phyloP scores from a whole-genome alignment of 768 basidiomycete species.

The Naematelia aurantialba region DNA sequence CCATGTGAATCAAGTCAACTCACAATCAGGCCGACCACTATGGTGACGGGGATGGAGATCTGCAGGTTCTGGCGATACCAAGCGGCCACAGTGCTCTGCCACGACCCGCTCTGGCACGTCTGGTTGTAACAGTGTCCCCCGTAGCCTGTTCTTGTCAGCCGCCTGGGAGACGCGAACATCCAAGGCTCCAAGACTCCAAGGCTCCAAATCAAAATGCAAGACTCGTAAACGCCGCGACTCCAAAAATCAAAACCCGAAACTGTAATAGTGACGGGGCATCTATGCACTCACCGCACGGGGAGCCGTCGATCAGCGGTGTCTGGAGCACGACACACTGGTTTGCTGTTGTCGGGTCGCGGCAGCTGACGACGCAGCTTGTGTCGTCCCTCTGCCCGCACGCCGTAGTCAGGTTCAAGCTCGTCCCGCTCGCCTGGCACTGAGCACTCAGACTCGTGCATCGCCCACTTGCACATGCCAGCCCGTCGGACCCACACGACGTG shows the following conservation, averaged over 20 bases:
- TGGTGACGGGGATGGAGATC: slow-evolving; percentile 47
- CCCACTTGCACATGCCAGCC: slow-evolving; percentile 71
- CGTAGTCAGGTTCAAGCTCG: slow-evolving; percentile 64
- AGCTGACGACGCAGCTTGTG: slow-evolving; percentile 71
- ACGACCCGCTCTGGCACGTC: slow-evolving; percentile 61
- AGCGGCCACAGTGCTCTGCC: slow-evolving; percentile 63
- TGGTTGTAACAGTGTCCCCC: slow-evolving; percentile 67
- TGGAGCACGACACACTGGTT: slow-evolving; percentile 68
- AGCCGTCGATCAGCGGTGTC: slow-evolving; percentile 71
- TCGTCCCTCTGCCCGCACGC: slow-evolving; percentile 66
- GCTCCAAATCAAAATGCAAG: too few relatives aligned
- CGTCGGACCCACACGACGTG: slow-evolving; percentile 62
- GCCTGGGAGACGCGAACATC: too few relatives aligned
- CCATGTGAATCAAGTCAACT: too few relatives aligned
- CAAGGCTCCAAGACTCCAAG: too few relatives aligned
- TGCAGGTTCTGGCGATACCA: slow-evolving; percentile 70
- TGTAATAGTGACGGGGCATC: too few relatives aligned
- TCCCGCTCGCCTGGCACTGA: slow-evolving; percentile 72
- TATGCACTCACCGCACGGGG: slow-evolving; percentile 75
- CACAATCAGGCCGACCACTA: slow-evolving; percentile 42
- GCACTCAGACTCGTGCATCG: slow-evolving; percentile 67
- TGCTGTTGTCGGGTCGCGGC: slow-evolving; percentile 62
- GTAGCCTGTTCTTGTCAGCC: slow-evolving; percentile 56
- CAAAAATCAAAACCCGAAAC: too few relatives aligned
- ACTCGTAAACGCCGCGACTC: too few relatives aligned